Evolutionary conservation across 257 asterid species (phyloP).

Genomic region (Solanum lignicaule): DNA sequence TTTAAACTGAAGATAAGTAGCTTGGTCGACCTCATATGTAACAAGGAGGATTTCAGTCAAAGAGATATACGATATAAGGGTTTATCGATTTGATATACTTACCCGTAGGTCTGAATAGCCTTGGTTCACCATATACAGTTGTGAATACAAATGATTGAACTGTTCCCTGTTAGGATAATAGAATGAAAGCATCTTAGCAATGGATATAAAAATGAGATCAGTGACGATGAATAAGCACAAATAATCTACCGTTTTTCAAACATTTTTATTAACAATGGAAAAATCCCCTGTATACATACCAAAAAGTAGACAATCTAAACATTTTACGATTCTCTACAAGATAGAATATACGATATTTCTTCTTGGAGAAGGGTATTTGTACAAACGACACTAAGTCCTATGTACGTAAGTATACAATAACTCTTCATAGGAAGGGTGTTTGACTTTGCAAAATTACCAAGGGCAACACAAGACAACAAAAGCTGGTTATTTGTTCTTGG

Average conservation of each 20-base stretch:
- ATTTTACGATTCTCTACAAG: not conserved
- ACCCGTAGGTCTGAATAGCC: conserved; percentile 94
- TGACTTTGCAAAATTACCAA: not conserved
- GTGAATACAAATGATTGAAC: conserved; percentile 84
- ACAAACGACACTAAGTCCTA: not conserved
- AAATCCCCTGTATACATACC: not conserved
- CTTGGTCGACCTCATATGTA: not conserved
- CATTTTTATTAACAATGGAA: not conserved
- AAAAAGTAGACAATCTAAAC: not conserved
- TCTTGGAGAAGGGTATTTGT: not conserved
- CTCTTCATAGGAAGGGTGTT: not conserved
- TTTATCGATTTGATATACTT: conserved; percentile 2
- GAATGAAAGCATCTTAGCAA: not conserved
- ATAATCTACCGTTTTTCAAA: not conserved
- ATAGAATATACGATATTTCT: not conserved
- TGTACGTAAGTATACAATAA: not conserved
- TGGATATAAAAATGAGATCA: not conserved
- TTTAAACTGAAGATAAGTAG: not conserved
- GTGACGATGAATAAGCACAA: not conserved
- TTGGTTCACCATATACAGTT: conserved; percentile 81
- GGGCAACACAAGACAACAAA: not conserved
- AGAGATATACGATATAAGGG: not conserved
- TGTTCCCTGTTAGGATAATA: conserved; percentile 50
- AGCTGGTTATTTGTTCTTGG: not conserved
- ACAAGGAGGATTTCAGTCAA: not conserved